Percentiles rank a stretch among this genome's conserved stretches.
phyloP scores from a whole-genome alignment of 2,329 filamentous ascomycete genomes.

The Xylariaceae sp. region DNA sequence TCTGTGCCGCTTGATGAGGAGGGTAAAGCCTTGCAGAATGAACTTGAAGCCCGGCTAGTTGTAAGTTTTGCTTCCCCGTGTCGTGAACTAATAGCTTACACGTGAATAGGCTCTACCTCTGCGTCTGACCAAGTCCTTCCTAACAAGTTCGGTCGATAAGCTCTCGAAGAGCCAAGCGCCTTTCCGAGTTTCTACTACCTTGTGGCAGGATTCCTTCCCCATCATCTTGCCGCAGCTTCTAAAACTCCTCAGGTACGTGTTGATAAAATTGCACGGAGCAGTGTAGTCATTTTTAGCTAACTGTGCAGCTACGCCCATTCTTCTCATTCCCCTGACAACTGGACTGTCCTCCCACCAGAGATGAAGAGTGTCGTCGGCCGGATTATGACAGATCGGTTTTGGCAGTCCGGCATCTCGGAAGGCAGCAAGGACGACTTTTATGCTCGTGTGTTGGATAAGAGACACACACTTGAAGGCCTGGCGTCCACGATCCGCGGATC shows the following conservation, averaged over 20 bases:
- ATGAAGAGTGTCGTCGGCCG: constrained; percentile 72
- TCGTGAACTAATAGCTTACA: not conserved
- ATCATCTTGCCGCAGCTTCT: constrained; percentile 80
- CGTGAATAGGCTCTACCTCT: constrained; percentile 61
- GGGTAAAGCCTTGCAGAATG: constrained; percentile 70
- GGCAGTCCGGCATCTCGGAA: constrained; percentile 94
- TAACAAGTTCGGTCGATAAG: constrained; percentile 90
- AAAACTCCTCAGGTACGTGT: constrained; percentile 64
- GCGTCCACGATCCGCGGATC: constrained; percentile 88
- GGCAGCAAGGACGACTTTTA: constrained; percentile 98
- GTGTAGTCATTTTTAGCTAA: constrained; percentile 6
- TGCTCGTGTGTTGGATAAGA: constrained; percentile 81
- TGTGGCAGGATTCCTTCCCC: constrained; percentile 85
- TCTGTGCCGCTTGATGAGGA: constrained; percentile 69
- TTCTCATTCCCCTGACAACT: constrained; percentile 81
- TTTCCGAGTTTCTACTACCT: constrained; percentile 66
- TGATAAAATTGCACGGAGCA: constrained; percentile 18
- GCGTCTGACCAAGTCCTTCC: constrained; percentile 80
- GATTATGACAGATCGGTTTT: constrained; percentile 90
- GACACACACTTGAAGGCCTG: constrained; percentile 83
- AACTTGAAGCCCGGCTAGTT: constrained; percentile 71
- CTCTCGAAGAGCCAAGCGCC: constrained; percentile 67
- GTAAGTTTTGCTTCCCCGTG: constrained; percentile 34
- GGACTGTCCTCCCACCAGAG: constrained; percentile 69
- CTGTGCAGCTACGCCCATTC: constrained; percentile 71